Evolutionary conservation across 2,329 filamentous ascomycete species (phyloP), one percentile per base, ranked within the genome.

Genomic region (Leptosphaerulina australis): DNA sequence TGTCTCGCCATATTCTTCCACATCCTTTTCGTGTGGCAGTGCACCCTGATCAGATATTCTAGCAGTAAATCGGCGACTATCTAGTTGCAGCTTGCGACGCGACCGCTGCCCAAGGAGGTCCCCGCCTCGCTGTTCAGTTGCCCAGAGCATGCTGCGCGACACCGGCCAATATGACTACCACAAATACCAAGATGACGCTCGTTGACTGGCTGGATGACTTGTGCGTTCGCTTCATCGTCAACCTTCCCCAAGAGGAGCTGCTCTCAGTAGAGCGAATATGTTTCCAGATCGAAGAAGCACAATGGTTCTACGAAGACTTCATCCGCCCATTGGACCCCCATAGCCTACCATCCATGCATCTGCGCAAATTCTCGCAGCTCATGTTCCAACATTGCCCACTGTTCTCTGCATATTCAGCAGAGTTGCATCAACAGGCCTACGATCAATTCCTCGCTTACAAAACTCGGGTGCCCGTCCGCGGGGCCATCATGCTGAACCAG

Each of bases 261-360:
- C 86, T 87, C 60, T 91, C 90, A 2, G 89, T 96, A 50, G 90
- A 91, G 70, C 88, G 94, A 69, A 94, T 99, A 76, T 97, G 93
- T 77, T 99, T 99, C 74, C 92, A 97, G 76, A 89, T 99, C 63
- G 94, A 99, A 76, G 95, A 99, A 76, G 94, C 94, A 65, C 95
- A 99, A 85, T 99, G 94, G 94, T 99, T 96, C 76, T 99, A 99
- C 83, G 94, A 99, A 80, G 94, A 99, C 76, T 99, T 99, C 71
- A 91, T 99, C 72, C 90, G 94, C 37, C 92, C 93, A 29, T 80
- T 94, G 58, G 89, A 97, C 74, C 87, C 91, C 43, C 82, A 82
- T 29, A 82, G 82, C 31, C 81, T 99, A 9, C 94, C 94, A 4
- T 91, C 88, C 46, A 88, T 97, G 80, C 85, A 86, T 35, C 82